Base-by-base conservation (phyloP, 148 eudicot species). In the Rheum nobile region DNA sequence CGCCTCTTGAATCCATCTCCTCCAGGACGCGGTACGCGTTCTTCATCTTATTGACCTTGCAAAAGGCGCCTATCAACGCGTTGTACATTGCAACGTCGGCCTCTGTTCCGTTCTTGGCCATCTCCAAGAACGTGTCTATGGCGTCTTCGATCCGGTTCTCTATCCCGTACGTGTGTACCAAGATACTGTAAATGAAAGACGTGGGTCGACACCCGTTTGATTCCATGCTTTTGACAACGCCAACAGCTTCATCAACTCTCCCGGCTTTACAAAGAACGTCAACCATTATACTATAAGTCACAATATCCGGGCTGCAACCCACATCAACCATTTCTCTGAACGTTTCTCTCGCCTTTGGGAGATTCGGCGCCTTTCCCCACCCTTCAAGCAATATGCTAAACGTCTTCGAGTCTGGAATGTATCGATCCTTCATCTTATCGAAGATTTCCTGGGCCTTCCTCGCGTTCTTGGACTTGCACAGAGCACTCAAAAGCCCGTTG, bases 361-460 rank as follows among this genome's bases (percentile, higher is more conserved):
- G 82, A 84, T 91, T 91, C 0, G 97, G 97, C 61, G 77, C 89
- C 76, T 86, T 84, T 71, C 97, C 99, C 96, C 97, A 95, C 21
- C 96, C 97, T 48, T 87, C 93, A 50, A 95, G 83, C 83, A 95
- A 77, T 80, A 95, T 91, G 71, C 92, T 88, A 72, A 83, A 91
- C 1, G 93, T 88, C 82, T 92, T 91, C 39, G 84, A 79, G 76
- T 91, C 92, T 1, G 96, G 88, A 71, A 29, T 54, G 74, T 85
- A 91, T 39, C 76, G 84, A 4, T 80, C 83, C 72, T 86, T 87
- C 93, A 90, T 88, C 47, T 82, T 80, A 82, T 91, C 90, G 75
- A 91, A 95, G 75, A 91, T 87, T 77, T 90, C 99, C 76, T 91
- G 92, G 26, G 99, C 97, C 75, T 91, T 91, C 52, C 91, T 85